phyloP scores from a whole-genome alignment of 2,329 filamentous ascomycete species.

The Hymenoscyphus linearis region DNA sequence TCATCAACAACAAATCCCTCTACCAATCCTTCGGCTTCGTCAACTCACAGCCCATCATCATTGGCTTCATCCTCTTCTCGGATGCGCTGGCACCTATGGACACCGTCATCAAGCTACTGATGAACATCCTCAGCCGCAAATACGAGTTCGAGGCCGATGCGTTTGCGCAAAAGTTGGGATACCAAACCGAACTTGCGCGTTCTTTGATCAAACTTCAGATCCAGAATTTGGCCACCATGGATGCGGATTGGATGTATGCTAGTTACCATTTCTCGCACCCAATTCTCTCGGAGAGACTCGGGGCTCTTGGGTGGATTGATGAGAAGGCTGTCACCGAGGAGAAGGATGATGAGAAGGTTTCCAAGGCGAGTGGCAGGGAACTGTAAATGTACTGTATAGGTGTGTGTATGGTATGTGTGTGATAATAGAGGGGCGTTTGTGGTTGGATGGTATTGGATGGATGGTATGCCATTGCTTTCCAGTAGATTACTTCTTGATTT shows the following conservation, averaged over 20 bases:
- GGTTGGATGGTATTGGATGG: not conserved
- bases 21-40: slow-evolving; percentile 90
- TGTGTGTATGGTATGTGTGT: slow-evolving; percentile 1
- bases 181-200: slow-evolving; percentile 72
- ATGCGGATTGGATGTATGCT: slow-evolving; percentile 97
- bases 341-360: slow-evolving; percentile 42
- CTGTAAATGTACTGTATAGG: slow-evolving; percentile 44
- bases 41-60: slow-evolving; percentile 80
- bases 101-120: slow-evolving; percentile 85
- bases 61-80: slow-evolving; percentile 96
- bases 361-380: slow-evolving; percentile 68
- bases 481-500: not conserved
- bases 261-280: slow-evolving; percentile 99
- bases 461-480: not conserved
- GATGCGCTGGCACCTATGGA: slow-evolving; percentile 95
- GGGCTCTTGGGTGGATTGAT: slow-evolving; percentile 83
- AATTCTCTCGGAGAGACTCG: slow-evolving; percentile 87
- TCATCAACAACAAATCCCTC: slow-evolving; percentile 90
- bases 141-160: slow-evolving; percentile 96
- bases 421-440: not conserved
- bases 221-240: slow-evolving; percentile 97
- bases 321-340: slow-evolving; percentile 47
- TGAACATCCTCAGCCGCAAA: slow-evolving; percentile 91
- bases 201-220: slow-evolving; percentile 97
- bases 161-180: slow-evolving; percentile 82